Evolutionary conservation across 345 rosid genomes (phyloP).

Genomic region (Gossypium rotundifolium): DNA sequence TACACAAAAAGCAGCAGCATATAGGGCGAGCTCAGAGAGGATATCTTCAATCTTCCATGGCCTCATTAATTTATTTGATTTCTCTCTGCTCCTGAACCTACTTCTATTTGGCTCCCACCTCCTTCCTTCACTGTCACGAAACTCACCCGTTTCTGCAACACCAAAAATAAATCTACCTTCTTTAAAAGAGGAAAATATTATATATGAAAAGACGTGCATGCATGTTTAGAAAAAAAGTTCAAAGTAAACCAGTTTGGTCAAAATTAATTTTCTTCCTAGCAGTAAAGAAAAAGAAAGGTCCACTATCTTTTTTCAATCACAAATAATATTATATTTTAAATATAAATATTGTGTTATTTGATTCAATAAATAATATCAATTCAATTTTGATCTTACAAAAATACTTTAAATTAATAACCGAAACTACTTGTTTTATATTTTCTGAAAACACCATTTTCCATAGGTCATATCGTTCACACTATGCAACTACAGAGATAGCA

Average conservation of each 20-base stretch:
- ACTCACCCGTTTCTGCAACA: constrained; percentile 75
- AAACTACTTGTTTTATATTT: no score
- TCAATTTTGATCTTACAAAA: no score
- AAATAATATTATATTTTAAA: no score
- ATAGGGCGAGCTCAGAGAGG: background rate
- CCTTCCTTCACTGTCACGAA: constrained; percentile 56
- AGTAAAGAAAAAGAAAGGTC: background rate
- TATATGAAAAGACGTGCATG: background rate
- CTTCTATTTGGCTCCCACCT: constrained; percentile 48
- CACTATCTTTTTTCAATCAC: no score
- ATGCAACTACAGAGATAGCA: background rate
- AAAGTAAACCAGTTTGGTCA: background rate
- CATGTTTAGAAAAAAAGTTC: background rate
- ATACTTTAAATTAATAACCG: no score
- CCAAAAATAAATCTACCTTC: background rate
- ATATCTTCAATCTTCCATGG: background rate
- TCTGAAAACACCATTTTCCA: background rate
- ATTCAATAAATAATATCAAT: no score
- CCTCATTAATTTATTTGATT: no score
- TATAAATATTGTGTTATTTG: no score
- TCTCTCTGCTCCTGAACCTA: constrained; percentile 1
- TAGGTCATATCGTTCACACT: background rate
- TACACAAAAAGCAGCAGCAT: background rate
- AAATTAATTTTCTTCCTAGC: background rate
- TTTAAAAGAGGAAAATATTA: background rate